These are phyloP conservation scores for Nicotiana tabacum DNA, from an alignment of 257 asterid genomes.

Conservation along the genomic window DNA sequence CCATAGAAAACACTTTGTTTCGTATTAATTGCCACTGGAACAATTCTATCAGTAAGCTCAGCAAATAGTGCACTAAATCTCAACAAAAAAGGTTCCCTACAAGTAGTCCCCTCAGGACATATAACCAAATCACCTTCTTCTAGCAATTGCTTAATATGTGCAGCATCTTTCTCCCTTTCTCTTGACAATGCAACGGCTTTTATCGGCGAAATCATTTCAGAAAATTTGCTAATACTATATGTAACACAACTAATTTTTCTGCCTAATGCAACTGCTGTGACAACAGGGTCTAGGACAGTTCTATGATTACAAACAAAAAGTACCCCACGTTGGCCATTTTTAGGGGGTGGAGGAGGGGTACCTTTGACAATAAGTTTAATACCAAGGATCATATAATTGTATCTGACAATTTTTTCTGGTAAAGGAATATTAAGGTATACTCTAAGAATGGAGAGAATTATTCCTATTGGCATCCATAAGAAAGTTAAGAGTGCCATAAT, in stretches of 20 bases:
- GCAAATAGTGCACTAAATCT: conserved; percentile 91
- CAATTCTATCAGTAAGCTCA: conserved; percentile 75
- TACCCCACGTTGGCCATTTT: conserved; percentile 51
- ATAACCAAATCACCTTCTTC: conserved; percentile 77
- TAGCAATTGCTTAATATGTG: conserved; percentile 47
- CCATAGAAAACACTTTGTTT: conserved; percentile 76
- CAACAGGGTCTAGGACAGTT: conserved; percentile 76
- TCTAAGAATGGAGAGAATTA: conserved; percentile 49
- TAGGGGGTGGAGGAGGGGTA: conserved; percentile 79
- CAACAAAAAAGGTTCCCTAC: conserved; percentile 71
- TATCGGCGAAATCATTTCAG: conserved; percentile 74
- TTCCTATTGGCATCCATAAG: conserved; percentile 76
- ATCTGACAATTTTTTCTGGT: conserved; percentile 57
- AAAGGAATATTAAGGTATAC: conserved; percentile 59
- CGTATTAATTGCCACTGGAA: conserved; percentile 70
- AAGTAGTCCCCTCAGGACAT: conserved; percentile 91
- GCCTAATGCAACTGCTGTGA: conserved; percentile 75
- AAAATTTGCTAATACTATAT: conserved; percentile 73
- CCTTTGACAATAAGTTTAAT: conserved; percentile 74
- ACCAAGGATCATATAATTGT: conserved; percentile 58
- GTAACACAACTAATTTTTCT: conserved; percentile 86
- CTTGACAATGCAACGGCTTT: conserved; percentile 77
- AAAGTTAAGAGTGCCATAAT: conserved; percentile 52
- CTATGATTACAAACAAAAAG: conserved; percentile 91
- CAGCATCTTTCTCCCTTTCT: conserved; percentile 80